phyloP scores from a whole-genome alignment of 2,329 filamentous ascomycete species.

The Trichoderma pleuroti region DNA sequence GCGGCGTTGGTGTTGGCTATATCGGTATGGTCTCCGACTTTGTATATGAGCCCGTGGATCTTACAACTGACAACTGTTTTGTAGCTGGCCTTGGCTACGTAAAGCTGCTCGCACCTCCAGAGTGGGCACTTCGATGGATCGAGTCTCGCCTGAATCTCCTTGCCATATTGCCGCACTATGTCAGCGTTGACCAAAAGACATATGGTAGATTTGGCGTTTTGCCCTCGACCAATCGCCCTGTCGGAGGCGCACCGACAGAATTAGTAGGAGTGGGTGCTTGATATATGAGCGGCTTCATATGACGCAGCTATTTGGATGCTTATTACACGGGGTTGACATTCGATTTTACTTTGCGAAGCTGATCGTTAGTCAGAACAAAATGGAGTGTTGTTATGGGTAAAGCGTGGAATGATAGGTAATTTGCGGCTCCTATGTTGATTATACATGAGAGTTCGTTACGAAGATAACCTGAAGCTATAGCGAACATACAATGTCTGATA shows the following conservation, averaged over 20 bases:
- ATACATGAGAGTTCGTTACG: not conserved
- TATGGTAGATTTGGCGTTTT: slow-evolving; percentile 89
- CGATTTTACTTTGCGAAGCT: not conserved
- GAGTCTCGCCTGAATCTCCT: slow-evolving; percentile 85
- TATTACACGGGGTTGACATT: not conserved
- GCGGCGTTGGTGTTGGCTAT: slow-evolving; percentile 81
- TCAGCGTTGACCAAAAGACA: slow-evolving; percentile 93
- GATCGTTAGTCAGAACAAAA: not conserved
- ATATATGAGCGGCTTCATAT: slow-evolving; percentile 23
- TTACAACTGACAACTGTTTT: not conserved
- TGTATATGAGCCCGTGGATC: not conserved
- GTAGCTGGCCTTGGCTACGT: slow-evolving; percentile 82
- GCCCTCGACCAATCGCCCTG: slow-evolving; percentile 51
- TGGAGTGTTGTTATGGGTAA: not conserved
- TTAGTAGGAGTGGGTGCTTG: slow-evolving; percentile 44
- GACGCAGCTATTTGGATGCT: not conserved
- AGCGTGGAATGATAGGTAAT: not conserved
- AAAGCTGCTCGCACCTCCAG: slow-evolving; percentile 83
- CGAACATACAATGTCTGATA: not conserved
- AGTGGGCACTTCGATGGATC: slow-evolving; percentile 81
- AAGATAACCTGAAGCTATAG: not conserved
- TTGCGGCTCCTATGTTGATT: not conserved
- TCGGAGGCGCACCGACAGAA: slow-evolving; percentile 51
- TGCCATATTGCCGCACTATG: slow-evolving; percentile 81
- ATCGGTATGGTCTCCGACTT: slow-evolving; percentile 58